Conservation (phyloP, 202 grass and related monocot species). For the Carex arenaria region DNA sequence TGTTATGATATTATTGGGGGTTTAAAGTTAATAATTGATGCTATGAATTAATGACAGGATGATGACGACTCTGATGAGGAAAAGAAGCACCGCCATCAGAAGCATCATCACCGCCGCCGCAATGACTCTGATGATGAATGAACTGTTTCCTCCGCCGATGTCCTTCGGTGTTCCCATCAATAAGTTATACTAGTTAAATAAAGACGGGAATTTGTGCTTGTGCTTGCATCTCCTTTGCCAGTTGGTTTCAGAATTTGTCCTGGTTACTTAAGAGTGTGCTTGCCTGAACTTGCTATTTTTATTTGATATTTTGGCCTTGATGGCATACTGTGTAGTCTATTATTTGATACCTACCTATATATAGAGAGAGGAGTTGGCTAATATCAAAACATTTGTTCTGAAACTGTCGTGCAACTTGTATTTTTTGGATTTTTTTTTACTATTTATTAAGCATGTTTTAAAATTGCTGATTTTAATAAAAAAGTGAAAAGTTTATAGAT, state of each 20-base stretch:
- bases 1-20: neutral
- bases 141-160: slow-evolving; percentile 11
- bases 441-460: too few relatives aligned
- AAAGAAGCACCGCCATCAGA: slow-evolving; percentile 42
- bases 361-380: too few relatives aligned
- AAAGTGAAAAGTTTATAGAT: too few relatives aligned
- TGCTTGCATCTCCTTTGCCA: neutral
- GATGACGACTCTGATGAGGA: slow-evolving; percentile 45
- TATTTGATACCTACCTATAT: neutral
- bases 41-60: slow-evolving; percentile 29
- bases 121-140: slow-evolving; percentile 53
- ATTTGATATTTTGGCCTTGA: neutral
- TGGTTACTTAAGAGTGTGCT: neutral
- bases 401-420: too few relatives aligned
- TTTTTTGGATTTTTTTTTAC: too few relatives aligned
- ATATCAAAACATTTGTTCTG: too few relatives aligned
- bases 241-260: neutral
- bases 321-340: neutral
- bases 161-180: neutral
- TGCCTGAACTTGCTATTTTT: neutral
- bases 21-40: neutral
- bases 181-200: slow-evolving; percentile 35
- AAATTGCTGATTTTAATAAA: too few relatives aligned
- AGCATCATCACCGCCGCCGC: slow-evolving; percentile 42
- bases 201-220: slow-evolving; percentile 20